Conservation (phyloP, 2,329 filamentous ascomycete species). For the Exophiala alcalophila region DNA sequence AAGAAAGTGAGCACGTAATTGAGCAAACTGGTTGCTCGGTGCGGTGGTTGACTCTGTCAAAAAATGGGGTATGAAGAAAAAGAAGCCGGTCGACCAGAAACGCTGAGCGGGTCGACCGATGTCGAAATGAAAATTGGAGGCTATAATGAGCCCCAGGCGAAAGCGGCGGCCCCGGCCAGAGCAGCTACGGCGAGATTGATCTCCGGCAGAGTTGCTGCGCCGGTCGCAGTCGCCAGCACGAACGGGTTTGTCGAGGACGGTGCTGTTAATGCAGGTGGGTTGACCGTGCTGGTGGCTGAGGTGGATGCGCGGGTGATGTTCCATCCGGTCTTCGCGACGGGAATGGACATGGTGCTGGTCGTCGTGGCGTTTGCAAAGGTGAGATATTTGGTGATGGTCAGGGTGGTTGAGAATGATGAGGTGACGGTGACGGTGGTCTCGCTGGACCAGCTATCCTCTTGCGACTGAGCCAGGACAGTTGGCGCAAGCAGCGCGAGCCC, state of each 20-base stretch:
- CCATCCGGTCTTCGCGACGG: slow-evolving; percentile 12
- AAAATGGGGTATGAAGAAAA: slow-evolving; percentile 13
- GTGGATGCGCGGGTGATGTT: slow-evolving; percentile 12
- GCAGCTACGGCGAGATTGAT: slow-evolving; percentile 24
- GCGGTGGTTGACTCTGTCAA: slow-evolving; percentile 25
- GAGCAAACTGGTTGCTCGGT: slow-evolving; percentile 24
- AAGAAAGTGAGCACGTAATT: slow-evolving; percentile 1
- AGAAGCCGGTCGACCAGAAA: slow-evolving; percentile 4
- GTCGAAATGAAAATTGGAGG: neutral
- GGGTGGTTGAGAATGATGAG: slow-evolving; percentile 22
- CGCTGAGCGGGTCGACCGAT: slow-evolving; percentile 10
- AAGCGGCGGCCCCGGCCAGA: slow-evolving; percentile 25
- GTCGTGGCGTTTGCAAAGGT: slow-evolving; percentile 20
- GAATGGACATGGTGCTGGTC: slow-evolving; percentile 9
- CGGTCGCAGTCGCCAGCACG: slow-evolving; percentile 22
- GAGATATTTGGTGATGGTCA: slow-evolving; percentile 26
- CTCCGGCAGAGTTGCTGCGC: slow-evolving; percentile 21
- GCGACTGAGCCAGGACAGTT: slow-evolving; percentile 12
- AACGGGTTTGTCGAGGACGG: slow-evolving; percentile 8
- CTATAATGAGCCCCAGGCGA: slow-evolving; percentile 27
- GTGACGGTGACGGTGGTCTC: slow-evolving; percentile 21
- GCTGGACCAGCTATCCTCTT: slow-evolving; percentile 15
- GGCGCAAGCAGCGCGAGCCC: slow-evolving; percentile 16
- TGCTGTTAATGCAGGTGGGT: slow-evolving; percentile 17
- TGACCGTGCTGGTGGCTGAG: slow-evolving; percentile 7